A percentile compares a stretch with the other conserved stretches of the same genome.
phyloP scores from a whole-genome alignment of 2,329 filamentous ascomycete species.

The Emericellopsis atlantica region DNA sequence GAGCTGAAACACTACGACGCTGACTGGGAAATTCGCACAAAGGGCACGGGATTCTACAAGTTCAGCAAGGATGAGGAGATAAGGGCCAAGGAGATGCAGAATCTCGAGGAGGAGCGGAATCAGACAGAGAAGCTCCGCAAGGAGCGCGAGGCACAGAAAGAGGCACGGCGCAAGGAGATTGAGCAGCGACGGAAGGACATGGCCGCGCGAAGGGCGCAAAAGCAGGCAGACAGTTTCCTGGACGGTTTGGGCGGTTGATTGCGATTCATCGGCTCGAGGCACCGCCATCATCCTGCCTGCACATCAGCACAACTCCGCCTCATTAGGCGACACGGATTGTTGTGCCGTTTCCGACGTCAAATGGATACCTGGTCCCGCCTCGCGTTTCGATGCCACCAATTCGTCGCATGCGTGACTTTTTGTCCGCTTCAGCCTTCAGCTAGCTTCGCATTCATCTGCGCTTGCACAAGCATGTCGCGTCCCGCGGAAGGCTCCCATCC shows the following conservation, averaged over 20 bases:
- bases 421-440: no score
- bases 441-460: no score
- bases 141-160: conserved; percentile 42
- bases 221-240: conserved; percentile 62
- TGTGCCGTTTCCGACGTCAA: no score
- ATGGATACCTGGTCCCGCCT: no score
- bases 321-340: no score
- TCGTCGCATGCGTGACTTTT: no score
- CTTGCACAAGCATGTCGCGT: no score
- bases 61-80: conserved; percentile 67
- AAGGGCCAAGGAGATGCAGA: conserved; percentile 60
- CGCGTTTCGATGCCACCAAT: no score
- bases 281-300: not conserved
- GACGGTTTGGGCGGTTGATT: conserved; percentile 30
- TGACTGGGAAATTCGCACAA: conserved; percentile 67
- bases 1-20: conserved; percentile 78
- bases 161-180: conserved; percentile 46
- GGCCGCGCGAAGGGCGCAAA: conserved; percentile 47
- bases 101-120: conserved; percentile 51
- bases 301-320: not conserved
- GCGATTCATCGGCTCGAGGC: no score
- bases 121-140: conserved; percentile 54
- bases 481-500: no score
- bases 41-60: conserved; percentile 84
- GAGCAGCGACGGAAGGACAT: conserved; percentile 52